These are phyloP conservation scores for Dictyostelium purpureum DNA, from an alignment of 78 protist species.

Conservation along the genomic window DNA sequence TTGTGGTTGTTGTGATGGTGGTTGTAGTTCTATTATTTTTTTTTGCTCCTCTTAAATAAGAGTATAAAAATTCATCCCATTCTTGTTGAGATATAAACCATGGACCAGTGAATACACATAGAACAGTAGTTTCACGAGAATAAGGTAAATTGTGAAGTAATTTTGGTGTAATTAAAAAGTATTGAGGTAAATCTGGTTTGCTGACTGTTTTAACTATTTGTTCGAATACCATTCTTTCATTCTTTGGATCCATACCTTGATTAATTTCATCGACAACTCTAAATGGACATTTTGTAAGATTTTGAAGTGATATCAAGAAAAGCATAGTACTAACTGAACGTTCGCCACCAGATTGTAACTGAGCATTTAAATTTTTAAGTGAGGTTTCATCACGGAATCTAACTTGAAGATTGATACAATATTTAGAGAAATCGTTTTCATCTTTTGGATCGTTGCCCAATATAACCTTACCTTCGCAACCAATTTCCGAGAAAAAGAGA, in stretches of 20 bases:
- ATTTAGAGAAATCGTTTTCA: constrained; percentile 75
- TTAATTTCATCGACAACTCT: constrained; percentile 97
- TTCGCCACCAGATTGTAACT: constrained; percentile 94
- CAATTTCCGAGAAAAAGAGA: constrained; percentile 56
- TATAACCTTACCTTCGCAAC: constrained; percentile 83
- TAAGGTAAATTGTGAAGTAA: constrained; percentile 86
- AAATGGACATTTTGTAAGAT: constrained; percentile 88
- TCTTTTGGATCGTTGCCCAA: constrained; percentile 51
- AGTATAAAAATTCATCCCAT: constrained; percentile 51
- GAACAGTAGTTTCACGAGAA: constrained; percentile 75
- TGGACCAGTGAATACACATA: constrained; percentile 91
- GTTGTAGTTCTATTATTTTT: too few species aligned
- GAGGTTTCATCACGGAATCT: constrained; percentile 78
- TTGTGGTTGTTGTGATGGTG: too few species aligned
- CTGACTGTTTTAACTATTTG: constrained; percentile 77
- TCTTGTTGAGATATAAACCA: constrained; percentile 59
- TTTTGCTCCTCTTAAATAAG: too few species aligned
- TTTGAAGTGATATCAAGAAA: constrained; percentile 91
- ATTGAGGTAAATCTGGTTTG: constrained; percentile 85
- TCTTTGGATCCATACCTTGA: constrained; percentile 94
- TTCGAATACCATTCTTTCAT: constrained; percentile 90
- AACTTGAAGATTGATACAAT: constrained; percentile 85
- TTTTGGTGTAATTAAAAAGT: constrained; percentile 95
- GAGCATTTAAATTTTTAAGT: constrained; percentile 60
- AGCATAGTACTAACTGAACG: constrained; percentile 93